Base-by-base conservation (phyloP, 805 yeast species). In the Kuraishia ogatae region DNA sequence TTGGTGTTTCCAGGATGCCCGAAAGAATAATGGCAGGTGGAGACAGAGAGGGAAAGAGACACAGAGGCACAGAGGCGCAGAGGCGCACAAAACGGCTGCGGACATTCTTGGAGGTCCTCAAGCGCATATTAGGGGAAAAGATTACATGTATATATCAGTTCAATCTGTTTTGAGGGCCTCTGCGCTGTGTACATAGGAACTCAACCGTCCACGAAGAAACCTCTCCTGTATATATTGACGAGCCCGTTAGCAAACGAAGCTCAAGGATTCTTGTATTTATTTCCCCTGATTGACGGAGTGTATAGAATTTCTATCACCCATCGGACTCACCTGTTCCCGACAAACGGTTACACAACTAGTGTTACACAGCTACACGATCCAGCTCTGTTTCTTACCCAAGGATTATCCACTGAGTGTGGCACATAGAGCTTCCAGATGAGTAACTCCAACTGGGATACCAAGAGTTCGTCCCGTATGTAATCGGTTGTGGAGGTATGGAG, bases 401-500 rank as follows among this genome's bases (percentile, higher is more conserved):
- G n/a, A 8, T 17, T 17, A 13, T 35, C 43, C 43, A 5, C n/a
- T 15, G n/a, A 3, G 7, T 35, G 6, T 35, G 43, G 6, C 43
- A 11, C 4, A 10, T 35, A 35, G 3, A 5, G 17, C 13, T 17
- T 21, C 29, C 29, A 13, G 8, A 48, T 48, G 50, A 23, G 15
- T 10, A 17, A 17, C 29, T 23, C 50, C 5, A 48, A 48, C 29
- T 48, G 50, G 50, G 50, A 48, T 46, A 22, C 50, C 50, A 48
- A 48, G 29, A 48, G 50, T 23, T 21, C 23, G 29, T 48, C 50
- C 20, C 50, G 50, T 48, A 48, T 21, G 50, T 48, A 23, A 35
- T 11, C 43, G 43, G 4, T 35, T 35, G 43, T 35, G 43, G 43
- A 13, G 43, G 4, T 5, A 15, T 13, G 49, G 24, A 10, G 49